phyloP scores from a whole-genome alignment of 176 grass and related monocot genomes.

The Raddia guianensis region DNA sequence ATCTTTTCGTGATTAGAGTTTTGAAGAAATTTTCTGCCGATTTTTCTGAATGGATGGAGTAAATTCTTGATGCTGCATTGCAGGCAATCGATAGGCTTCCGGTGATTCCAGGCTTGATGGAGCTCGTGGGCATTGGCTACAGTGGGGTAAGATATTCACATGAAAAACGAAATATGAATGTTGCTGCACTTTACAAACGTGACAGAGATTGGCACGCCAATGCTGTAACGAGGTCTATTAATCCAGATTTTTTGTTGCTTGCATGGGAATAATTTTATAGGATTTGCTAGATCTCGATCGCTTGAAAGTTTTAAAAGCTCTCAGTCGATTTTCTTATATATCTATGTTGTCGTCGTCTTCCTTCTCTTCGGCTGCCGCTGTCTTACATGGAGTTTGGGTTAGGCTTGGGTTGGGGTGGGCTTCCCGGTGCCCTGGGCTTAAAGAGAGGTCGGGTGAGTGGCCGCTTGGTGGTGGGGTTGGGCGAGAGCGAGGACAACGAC shows the following conservation, averaged over 20 bases:
- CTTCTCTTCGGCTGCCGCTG: no score
- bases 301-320: no score
- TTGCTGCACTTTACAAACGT: neutral
- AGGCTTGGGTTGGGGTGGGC: no score
- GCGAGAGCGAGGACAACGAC: no score
- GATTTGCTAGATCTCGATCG: no score
- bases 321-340: no score
- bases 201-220: neutral
- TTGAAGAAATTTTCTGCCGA: neutral
- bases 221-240: neutral
- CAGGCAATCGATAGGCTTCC: constrained; percentile 95
- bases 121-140: constrained; percentile 84
- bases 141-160: constrained; percentile 62
- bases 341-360: no score
- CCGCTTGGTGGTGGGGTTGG: no score
- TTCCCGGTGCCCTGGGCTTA: no score
- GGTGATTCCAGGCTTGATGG: constrained; percentile 78
- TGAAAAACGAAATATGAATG: neutral
- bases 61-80: constrained; percentile 13
- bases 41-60: neutral
- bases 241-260: neutral
- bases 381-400: no score
- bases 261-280: neutral
- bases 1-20: no score
- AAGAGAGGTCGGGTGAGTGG: no score